These are phyloP conservation scores for Pseudozyma thailandica DNA, from an alignment of 1,284 basidiomycete genomes.

Conservation along the genomic window DNA sequence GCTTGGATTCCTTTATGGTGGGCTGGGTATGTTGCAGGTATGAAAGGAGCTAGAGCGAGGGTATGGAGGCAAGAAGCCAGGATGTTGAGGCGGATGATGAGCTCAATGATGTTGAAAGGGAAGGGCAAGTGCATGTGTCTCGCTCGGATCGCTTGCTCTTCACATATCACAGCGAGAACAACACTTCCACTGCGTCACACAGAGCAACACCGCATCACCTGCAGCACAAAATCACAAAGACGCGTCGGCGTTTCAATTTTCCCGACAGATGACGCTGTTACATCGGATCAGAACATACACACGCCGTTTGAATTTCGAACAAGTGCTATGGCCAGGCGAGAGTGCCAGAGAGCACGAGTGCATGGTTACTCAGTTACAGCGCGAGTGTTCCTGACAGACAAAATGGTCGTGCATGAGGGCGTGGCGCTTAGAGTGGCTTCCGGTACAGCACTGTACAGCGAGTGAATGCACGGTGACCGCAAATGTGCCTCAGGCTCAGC, in stretches of 20 bases:
- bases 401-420: not conserved
- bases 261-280: not conserved
- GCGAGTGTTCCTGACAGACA: too few species aligned
- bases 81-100: not conserved
- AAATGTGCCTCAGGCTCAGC: conserved; percentile 6
- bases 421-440: not conserved
- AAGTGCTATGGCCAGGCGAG: too few species aligned
- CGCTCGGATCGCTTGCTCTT: conserved; percentile 26
- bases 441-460: not conserved
- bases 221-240: not conserved
- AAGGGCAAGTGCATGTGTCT: not conserved
- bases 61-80: not conserved
- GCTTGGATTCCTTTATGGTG: too few species aligned
- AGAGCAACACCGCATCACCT: not conserved
- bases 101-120: not conserved
- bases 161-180: not conserved
- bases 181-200: not conserved
- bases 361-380: too few species aligned
- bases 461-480: conserved; percentile 13
- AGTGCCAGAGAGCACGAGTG: too few species aligned
- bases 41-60: not conserved
- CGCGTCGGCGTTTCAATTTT: conserved; percentile 5
- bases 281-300: not conserved
- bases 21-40: conserved; percentile 1
- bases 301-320: too few species aligned